Evolutionary conservation across 2,329 filamentous ascomycete genomes (phyloP).

Genomic region (Claviceps capensis): DNA sequence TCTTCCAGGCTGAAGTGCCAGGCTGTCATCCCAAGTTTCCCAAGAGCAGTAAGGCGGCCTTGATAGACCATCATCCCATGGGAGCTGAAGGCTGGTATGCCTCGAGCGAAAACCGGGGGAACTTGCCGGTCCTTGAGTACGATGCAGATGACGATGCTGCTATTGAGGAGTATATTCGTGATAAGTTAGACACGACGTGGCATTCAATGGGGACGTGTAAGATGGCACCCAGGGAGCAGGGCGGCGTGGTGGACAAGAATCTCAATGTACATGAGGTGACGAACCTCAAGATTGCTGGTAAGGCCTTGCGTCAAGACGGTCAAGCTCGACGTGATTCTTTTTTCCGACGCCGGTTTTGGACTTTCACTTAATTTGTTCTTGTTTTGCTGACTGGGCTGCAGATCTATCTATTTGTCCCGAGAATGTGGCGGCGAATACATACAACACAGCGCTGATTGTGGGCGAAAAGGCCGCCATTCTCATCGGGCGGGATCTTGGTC

Average conservation of each 20-base stretch:
- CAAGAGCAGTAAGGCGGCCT: conserved; percentile 23
- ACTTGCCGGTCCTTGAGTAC: conserved; percentile 25
- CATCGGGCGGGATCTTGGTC: conserved; percentile 14
- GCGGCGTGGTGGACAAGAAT: conserved; percentile 30
- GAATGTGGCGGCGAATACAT: conserved; percentile 31
- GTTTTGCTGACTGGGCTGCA: conserved; percentile 1
- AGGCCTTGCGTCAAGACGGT: conserved; percentile 14
- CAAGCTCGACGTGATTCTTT: too few species aligned
- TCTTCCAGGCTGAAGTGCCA: conserved; percentile 32
- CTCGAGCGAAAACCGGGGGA: conserved; percentile 15
- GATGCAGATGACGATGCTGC: conserved; percentile 31
- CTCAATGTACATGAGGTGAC: conserved; percentile 29
- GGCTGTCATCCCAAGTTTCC: conserved; percentile 29
- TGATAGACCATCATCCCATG: conserved; percentile 13
- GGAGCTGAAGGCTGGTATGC: conserved; percentile 3
- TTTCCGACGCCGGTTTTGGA: too few species aligned
- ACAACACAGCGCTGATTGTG: conserved; percentile 28
- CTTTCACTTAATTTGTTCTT: too few species aligned
- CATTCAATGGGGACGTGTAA: conserved; percentile 36
- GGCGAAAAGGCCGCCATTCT: conserved; percentile 28
- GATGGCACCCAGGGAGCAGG: conserved; percentile 31
- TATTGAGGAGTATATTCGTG: conserved; percentile 28
- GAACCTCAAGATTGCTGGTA: conserved; percentile 32
- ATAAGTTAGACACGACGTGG: conserved; percentile 26
- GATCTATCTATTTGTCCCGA: conserved; percentile 22